A percentile compares a stretch with the other conserved stretches of the same genome.
Evolutionary conservation across 2,329 filamentous ascomycete species (phyloP).

Genomic region (Raffaelea albimanens): DNA sequence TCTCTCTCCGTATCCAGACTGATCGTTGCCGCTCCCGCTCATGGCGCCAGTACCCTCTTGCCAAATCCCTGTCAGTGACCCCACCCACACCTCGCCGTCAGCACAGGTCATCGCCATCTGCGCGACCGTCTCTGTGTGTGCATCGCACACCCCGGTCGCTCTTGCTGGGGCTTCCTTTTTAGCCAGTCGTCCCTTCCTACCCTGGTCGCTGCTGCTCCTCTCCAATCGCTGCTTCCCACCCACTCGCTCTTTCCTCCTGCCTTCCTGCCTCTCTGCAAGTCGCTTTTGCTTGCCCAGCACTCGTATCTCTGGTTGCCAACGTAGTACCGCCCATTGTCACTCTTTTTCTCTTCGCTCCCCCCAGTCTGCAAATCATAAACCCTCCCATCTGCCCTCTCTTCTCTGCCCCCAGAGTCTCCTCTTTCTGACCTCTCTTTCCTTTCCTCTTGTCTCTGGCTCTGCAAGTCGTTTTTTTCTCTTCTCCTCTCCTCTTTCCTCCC

Average conservation of each 20-base stretch:
- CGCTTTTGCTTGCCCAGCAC: neutral
- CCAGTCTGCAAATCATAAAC: slow-evolving; percentile 13
- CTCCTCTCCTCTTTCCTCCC: slow-evolving; percentile 8
- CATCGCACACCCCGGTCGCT: slow-evolving; percentile 9
- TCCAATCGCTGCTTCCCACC: slow-evolving; percentile 2
- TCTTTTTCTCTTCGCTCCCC: slow-evolving; percentile 19
- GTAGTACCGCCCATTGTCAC: neutral
- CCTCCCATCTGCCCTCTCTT: slow-evolving; percentile 10
- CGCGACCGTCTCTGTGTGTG: neutral
- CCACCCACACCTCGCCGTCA: slow-evolving; percentile 6
- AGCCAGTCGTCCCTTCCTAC: slow-evolving; percentile 11
- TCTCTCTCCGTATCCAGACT: no score
- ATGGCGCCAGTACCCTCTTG: neutral
- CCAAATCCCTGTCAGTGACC: neutral
- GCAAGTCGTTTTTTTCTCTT: slow-evolving; percentile 9
- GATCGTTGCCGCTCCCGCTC: no score
- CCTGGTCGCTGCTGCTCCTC: slow-evolving; percentile 6
- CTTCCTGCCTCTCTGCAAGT: no score
- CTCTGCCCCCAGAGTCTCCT: neutral
- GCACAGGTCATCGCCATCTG: slow-evolving; percentile 4
- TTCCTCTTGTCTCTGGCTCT: slow-evolving; percentile 1
- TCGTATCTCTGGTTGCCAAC: neutral
- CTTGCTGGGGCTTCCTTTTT: slow-evolving; percentile 11
- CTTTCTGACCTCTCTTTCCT: slow-evolving; percentile 3
- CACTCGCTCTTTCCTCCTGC: slow-evolving; percentile 2